Conservation (phyloP, 140 eudicot species). For the Bidens hawaiensis region DNA sequence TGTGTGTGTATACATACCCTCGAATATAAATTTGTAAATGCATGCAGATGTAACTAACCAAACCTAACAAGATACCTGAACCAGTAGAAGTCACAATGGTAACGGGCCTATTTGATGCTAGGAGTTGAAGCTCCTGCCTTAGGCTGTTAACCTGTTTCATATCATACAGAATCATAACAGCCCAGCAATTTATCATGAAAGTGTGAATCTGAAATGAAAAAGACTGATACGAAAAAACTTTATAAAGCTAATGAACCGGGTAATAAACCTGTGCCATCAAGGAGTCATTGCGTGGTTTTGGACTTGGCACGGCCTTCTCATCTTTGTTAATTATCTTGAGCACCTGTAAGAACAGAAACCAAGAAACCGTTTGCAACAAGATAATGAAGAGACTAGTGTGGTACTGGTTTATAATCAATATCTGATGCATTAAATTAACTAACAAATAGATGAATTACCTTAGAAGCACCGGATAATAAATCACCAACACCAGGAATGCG, state of each 20-base stretch:
- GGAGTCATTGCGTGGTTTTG: slow-evolving; percentile 59
- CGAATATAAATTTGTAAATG: too few relatives aligned
- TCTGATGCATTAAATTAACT: slow-evolving; percentile 1
- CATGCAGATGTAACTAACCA: too few relatives aligned
- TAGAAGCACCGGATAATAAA: slow-evolving; percentile 61
- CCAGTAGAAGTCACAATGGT: slow-evolving; percentile 62
- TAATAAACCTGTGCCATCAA: slow-evolving; percentile 69
- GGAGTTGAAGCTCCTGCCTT: slow-evolving; percentile 76
- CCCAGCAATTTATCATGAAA: background rate
- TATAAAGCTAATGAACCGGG: background rate
- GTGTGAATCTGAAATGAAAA: background rate
- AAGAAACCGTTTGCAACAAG: background rate
- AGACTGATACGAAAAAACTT: background rate
- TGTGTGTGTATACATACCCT: too few relatives aligned
- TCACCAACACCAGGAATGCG: slow-evolving; percentile 46
- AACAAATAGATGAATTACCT: slow-evolving; percentile 35
- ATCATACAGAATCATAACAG: background rate
- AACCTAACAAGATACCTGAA: slow-evolving; percentile 23
- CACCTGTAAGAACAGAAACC: slow-evolving; percentile 37
- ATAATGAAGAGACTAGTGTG: background rate
- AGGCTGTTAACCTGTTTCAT: slow-evolving; percentile 64
- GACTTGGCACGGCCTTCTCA: slow-evolving; percentile 35
- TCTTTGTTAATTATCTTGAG: slow-evolving; percentile 41
- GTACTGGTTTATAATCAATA: background rate
- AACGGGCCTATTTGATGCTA: slow-evolving; percentile 62